Base-by-base conservation (phyloP, 192 early-diverging fungal species). In the Geranomyces michiganensis region DNA sequence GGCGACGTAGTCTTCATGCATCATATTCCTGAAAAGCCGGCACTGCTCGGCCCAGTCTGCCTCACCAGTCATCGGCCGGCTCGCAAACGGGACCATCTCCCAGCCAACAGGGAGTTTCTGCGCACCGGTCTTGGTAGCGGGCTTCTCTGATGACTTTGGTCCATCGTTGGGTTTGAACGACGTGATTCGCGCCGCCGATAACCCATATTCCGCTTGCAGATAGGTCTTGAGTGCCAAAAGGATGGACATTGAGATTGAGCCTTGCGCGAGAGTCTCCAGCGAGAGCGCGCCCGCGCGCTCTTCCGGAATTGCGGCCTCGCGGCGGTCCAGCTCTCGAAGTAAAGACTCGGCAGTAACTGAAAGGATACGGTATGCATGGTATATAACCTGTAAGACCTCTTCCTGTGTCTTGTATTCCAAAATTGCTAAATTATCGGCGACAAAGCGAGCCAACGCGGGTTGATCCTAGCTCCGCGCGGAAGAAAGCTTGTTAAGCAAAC, bases 401-500 rank as follows among this genome's bases (percentile, higher is more conserved):
- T 94, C 95, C 45, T 86, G 78, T 15, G 84, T 86, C 71, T 90
- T 90, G 73, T 88, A 95, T 60, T 94, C 86, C 12, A 98, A 76
- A 1, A 89, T 80, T 0, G 94, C 86, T 27, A 96, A 68, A 74
- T 90, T 94, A 62, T 96, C 95, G 0, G 90, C 92, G 5, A 95
- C 75, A 81, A 95, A 98, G 43, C 88, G 80, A 24, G 77, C 80
- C 58, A 88, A 91, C 27, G 19, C 45, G 46, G 33, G 53, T 33
- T 69, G 44, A 0, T 71, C 56, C 30, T 76, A 29, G 30, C 0
- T 41, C 36, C 36, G 63, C 48, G 55, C 48, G 46, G 32, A 65
- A 46, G 3, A 41, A 41, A 3, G n/a, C n/a, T n/a, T n/a, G n/a
- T n/a, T n/a, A n/a, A n/a, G n/a, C n/a, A n/a, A n/a, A n/a, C n/a